Conservation (phyloP, 1,139 yeast genomes). For the Protomyces gravidus region DNA sequence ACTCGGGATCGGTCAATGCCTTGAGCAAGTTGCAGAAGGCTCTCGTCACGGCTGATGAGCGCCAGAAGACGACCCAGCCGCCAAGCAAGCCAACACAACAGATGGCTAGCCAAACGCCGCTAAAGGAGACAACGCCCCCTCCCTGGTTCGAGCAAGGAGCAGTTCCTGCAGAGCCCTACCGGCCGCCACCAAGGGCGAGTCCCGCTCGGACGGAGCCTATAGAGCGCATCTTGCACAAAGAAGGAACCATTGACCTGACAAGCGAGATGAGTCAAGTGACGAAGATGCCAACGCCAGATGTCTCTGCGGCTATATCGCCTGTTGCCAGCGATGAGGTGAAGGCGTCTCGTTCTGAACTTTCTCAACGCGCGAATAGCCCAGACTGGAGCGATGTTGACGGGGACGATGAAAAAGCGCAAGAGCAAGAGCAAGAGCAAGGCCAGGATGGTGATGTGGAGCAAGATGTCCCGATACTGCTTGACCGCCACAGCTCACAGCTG, state of each 20-base stretch:
- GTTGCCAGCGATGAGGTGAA: background rate
- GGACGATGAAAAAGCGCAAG: background rate
- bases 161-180: conserved; percentile 2
- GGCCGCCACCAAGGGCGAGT: background rate
- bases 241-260: background rate
- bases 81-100: background rate
- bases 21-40: conserved; percentile 6
- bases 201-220: background rate
- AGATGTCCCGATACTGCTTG: background rate
- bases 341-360: background rate
- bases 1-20: background rate
- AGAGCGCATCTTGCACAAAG: background rate
- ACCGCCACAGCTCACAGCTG: conserved; percentile 15
- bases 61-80: background rate
- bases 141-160: conserved; percentile 15
- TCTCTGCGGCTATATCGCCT: no score
- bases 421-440: background rate
- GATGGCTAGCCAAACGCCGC: background rate
- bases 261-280: background rate
- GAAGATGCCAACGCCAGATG: background rate
- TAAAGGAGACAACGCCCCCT: background rate
- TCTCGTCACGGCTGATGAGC: conserved; percentile 1
- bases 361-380: background rate
- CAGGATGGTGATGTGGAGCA: no score
- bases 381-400: background rate